Base-by-base conservation (phyloP, 129 eudicot genomes). In the Mikania micrantha region DNA sequence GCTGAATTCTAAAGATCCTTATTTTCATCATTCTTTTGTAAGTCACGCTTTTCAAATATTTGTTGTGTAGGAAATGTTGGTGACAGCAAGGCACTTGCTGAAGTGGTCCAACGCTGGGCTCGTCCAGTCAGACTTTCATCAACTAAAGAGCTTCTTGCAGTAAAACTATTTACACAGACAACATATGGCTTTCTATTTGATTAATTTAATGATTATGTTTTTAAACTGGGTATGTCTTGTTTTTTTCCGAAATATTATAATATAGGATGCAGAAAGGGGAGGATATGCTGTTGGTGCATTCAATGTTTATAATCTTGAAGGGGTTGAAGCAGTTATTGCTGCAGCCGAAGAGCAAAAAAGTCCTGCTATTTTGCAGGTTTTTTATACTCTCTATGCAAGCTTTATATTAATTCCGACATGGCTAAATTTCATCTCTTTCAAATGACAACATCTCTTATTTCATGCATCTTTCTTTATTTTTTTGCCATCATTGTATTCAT, bases 261-360 rank as follows among this genome's bases (percentile, higher is more conserved):
- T 68, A 34, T 69, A 94, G 99, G 85, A 84, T 57, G 99, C 99
- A 48, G 90, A 94, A 76, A 89, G 67, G 24, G 93, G 90, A 59
- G 95, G 90, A 66, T 94, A 94, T 79, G 99, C 99, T 60, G 83
- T 94, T 79, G 99, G 99, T 39, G 96, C 99, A 64, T 94, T 94
- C 73, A 94, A 94, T 66, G 95, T 94, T 39, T 94, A 94, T 49
- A 94, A 94, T 66, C 78, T 94, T 64, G 99, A 94, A 85, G 99
- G 99, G 80, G 83, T 89, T 62, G 97, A 87, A 78, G 96, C 99
- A 21, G 99, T 94, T 81, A 74, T 94, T 83, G 82, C 95, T 74
- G 96, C 99, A 35, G 99, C 99, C 10, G 99, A 94, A 85, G 90
- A 89, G 63, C 83, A 81, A 77, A 74, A 77, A 28, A 94, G 99